phyloP scores from a whole-genome alignment of 202 grass and related monocot genomes.

The Schoenoplectus tabernaemontani region DNA sequence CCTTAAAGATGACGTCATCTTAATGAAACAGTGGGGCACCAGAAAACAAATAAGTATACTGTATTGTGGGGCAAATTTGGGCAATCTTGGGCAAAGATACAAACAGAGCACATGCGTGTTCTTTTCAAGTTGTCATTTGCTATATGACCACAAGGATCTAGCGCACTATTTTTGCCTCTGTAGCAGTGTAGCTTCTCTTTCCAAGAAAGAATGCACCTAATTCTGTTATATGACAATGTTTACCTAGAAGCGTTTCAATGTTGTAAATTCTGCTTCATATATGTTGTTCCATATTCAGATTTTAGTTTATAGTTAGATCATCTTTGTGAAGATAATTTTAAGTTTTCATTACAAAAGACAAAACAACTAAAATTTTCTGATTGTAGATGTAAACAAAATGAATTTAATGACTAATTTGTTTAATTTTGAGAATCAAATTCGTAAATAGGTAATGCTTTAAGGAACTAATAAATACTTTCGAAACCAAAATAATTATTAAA shows the following conservation, averaged over 20 bases:
- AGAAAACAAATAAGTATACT: conserved; percentile 9
- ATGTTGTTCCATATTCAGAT: background rate
- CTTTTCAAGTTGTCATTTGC: conserved; percentile 17
- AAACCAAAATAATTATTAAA: too few species aligned
- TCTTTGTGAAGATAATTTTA: background rate
- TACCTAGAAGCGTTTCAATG: background rate
- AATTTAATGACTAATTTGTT: too few species aligned
- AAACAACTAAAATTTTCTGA: background rate
- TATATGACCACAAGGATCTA: conserved; percentile 16
- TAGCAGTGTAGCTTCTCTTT: background rate
- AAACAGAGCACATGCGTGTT: conserved; percentile 17
- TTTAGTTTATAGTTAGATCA: background rate
- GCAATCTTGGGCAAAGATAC: background rate
- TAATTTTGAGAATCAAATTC: too few species aligned
- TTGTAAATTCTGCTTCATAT: background rate
- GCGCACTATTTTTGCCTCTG: background rate
- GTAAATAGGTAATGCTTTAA: too few species aligned
- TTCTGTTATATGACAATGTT: background rate
- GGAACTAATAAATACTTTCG: too few species aligned
- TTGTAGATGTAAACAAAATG: background rate
- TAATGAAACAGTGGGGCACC: background rate
- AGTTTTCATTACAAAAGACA: too few species aligned
- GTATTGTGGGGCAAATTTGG: conserved; percentile 3
- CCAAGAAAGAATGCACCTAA: background rate
- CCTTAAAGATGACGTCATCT: background rate